Conservation (phyloP, 345 rosid species). For the sweet orange (Citrus sinensis) region DVS_A1.0 CM039164.1:10314001-10314500, state of each 20-base stretch:
- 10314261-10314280: slow-evolving; percentile 73
- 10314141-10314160: slow-evolving; percentile 70
- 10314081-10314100: slow-evolving; percentile 51
- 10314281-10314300: slow-evolving; percentile 79
- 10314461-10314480: neutral
- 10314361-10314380: neutral
- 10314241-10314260: slow-evolving; percentile 87
- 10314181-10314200: slow-evolving; percentile 33
- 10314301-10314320: slow-evolving; percentile 40
- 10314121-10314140: slow-evolving; percentile 88
- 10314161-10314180: slow-evolving; percentile 40
- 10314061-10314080: slow-evolving; percentile 7
- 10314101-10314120: slow-evolving; percentile 87
- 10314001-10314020: neutral
- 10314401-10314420: neutral
- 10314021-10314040: neutral
- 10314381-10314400: neutral
- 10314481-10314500: neutral
- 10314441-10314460: neutral
- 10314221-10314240: slow-evolving; percentile 86
- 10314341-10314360: neutral
- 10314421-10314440: neutral
- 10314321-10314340: neutral
- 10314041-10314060: neutral
- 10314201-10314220: slow-evolving; percentile 73